phyloP scores from a whole-genome alignment of 2,329 filamentous ascomycete species.

The Zasmidium cellare region DNA sequence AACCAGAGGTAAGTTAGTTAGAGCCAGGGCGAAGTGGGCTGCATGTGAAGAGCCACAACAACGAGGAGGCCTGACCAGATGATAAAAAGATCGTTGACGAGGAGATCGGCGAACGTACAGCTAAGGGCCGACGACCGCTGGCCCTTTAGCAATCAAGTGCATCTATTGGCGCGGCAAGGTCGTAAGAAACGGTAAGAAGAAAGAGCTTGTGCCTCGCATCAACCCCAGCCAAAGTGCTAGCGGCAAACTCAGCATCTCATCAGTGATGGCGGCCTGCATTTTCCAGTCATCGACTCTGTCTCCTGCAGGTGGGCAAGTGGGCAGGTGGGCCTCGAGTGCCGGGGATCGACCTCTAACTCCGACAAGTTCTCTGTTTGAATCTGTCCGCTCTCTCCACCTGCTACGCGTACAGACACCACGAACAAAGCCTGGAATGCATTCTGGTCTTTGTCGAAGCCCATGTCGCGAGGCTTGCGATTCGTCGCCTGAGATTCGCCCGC shows the following conservation, averaged over 20 bases:
- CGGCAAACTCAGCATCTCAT: constrained; percentile 2
- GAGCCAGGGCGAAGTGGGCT: not conserved
- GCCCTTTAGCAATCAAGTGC: not conserved
- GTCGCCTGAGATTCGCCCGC: not conserved
- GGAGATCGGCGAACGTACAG: constrained; percentile 1
- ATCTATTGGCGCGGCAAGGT: constrained; percentile 5
- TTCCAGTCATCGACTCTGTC: not conserved
- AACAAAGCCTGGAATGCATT: not conserved
- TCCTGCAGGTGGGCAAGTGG: constrained; percentile 5
- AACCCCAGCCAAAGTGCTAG: not conserved
- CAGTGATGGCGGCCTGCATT: not conserved
- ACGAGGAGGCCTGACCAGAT: not conserved
- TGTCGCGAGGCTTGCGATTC: not conserved
- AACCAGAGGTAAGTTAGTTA: not conserved
- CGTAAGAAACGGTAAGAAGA: not conserved
- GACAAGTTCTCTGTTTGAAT: not conserved
- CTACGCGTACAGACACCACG: not conserved
- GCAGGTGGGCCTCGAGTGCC: not conserved
- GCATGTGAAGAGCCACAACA: not conserved
- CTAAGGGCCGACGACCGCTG: constrained; percentile 7
- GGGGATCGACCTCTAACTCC: not conserved
- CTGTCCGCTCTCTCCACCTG: not conserved
- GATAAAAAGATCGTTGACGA: not conserved
- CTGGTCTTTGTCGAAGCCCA: not conserved
- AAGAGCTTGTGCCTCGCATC: constrained; percentile 4